These are phyloP conservation scores for Gossypium lobatum DNA, from an alignment of 441 rosid genomes.

Conservation along the genomic window DNA sequence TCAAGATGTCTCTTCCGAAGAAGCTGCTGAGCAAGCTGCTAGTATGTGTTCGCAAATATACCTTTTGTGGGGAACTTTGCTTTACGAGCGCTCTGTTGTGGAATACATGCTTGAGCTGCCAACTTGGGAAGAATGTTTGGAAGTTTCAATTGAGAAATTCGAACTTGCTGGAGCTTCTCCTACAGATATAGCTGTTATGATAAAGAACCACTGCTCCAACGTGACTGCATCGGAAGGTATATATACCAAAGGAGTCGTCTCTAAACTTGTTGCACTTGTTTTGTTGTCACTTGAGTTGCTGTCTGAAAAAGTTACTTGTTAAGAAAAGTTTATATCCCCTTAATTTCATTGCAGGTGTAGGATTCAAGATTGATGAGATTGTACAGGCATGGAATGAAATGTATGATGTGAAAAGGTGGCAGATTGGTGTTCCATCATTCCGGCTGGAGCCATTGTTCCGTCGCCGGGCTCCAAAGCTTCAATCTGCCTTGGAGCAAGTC, in stretches of 20 bases:
- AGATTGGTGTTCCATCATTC: slow-evolving; percentile 84
- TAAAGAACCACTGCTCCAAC: slow-evolving; percentile 89
- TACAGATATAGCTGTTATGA: slow-evolving; percentile 85
- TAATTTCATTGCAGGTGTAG: slow-evolving; percentile 46
- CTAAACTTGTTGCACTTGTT: slow-evolving; percentile 1
- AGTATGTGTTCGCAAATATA: slow-evolving; percentile 81
- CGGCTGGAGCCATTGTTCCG: slow-evolving; percentile 91
- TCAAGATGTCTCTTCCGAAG: slow-evolving; percentile 53
- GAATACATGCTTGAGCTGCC: slow-evolving; percentile 81
- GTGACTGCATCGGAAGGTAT: slow-evolving; percentile 71
- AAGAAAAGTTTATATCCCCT: neutral
- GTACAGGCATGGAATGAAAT: slow-evolving; percentile 98
- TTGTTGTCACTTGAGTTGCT: neutral
- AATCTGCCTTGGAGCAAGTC: slow-evolving; percentile 57
- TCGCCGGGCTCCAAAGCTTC: slow-evolving; percentile 71
- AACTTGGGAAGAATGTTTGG: slow-evolving; percentile 91
- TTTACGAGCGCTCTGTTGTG: slow-evolving; percentile 82
- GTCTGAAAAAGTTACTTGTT: neutral
- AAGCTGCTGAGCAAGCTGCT: slow-evolving; percentile 63
- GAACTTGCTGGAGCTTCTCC: slow-evolving; percentile 94
- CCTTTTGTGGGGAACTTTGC: slow-evolving; percentile 91
- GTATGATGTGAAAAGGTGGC: slow-evolving; percentile 96
- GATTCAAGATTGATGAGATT: slow-evolving; percentile 91
- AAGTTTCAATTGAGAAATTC: slow-evolving; percentile 89
- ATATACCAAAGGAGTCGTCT: neutral